Base-by-base conservation (phyloP, 345 rosid genomes). In the Punica granatum region DNA sequence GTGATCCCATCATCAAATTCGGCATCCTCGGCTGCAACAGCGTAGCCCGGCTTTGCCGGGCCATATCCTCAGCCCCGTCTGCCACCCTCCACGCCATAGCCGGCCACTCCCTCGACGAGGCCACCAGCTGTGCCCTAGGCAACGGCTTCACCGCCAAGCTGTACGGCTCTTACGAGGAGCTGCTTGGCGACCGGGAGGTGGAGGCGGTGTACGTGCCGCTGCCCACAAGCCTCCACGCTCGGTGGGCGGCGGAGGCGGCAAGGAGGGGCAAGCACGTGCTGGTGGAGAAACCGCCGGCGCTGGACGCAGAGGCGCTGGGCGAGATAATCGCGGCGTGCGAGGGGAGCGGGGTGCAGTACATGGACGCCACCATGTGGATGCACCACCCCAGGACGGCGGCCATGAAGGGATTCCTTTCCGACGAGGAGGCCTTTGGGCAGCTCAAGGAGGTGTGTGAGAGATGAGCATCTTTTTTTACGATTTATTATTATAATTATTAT, bases 311-410 rank as follows among this genome's bases (percentile, higher is more conserved):
- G 19, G 80, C 76, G 43, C 64, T 81, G 5, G 75, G 76, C 58
- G 42, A 31, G 66, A 78, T 81, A 44, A 14, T 70, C 39, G 68
- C 39, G 63, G 82, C 70, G n/a, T 81, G 84, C 30, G 74, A 68
- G 23, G 73, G 65, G 13, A 78, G 76, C 69, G 84, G 78, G 7
- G 78, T 81, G 51, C 84, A 81, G 76, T 35, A 73, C 67, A 81
- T 81, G 84, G 84, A 81, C 67, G 82, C 76, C 12, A 81, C 84
- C 42, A 71, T 75, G 82, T 81, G 84, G 84, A 41, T 81, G 70
- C 84, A 81, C 60, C 72, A 81, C 56, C 84, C 82, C 8, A 61
- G 84, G 56, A 73, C 82, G 21, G 56, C 67, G 8, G 63, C 64
- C 70, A 81, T 81, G 84, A 59, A 34, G 23, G 70, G 63, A 34